Evolutionary conservation across 169 alveolate genomes (phyloP).

Genomic region (Plasmodium yoelii): DNA sequence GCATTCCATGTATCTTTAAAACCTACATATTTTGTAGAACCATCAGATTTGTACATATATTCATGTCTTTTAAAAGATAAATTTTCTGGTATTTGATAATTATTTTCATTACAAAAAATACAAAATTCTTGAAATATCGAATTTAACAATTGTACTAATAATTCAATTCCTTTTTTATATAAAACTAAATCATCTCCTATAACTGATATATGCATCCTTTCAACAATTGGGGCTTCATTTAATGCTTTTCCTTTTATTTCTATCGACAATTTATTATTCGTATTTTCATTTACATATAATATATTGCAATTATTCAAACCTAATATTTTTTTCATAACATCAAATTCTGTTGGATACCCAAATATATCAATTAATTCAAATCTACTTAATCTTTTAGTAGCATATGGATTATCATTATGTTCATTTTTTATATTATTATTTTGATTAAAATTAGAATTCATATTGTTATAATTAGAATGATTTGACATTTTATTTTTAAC

Average conservation of each 20-base stretch:
- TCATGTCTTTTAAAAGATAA: slow-evolving; percentile 86
- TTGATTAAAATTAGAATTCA: neutral
- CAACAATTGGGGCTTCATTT: slow-evolving; percentile 87
- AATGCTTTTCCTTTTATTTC: slow-evolving; percentile 86
- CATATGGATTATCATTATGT: slow-evolving; percentile 41
- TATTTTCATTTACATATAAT: slow-evolving; percentile 83
- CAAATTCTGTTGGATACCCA: slow-evolving; percentile 87
- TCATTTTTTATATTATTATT: slow-evolving; percentile 10
- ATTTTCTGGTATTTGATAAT: slow-evolving; percentile 74
- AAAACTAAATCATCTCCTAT: slow-evolving; percentile 79
- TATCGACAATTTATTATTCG: slow-evolving; percentile 83
- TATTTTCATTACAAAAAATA: slow-evolving; percentile 77
- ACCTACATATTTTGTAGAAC: slow-evolving; percentile 82
- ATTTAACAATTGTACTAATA: slow-evolving; percentile 83
- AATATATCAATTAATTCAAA: slow-evolving; percentile 88
- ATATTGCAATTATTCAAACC: slow-evolving; percentile 87
- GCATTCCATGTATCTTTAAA: slow-evolving; percentile 71
- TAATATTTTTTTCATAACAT: slow-evolving; percentile 82
- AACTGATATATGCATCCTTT: slow-evolving; percentile 84
- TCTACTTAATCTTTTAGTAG: slow-evolving; percentile 79
- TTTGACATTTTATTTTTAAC: slow-evolving; percentile 25
- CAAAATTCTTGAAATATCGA: slow-evolving; percentile 85
- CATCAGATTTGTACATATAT: slow-evolving; percentile 80
- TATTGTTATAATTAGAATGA: slow-evolving; percentile 26
- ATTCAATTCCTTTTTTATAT: slow-evolving; percentile 81